A percentile compares a stretch with the other conserved stretches of the same genome.
phyloP scores from a whole-genome alignment of 306 rosid species.

The Cicer chorassanicum region DNA sequence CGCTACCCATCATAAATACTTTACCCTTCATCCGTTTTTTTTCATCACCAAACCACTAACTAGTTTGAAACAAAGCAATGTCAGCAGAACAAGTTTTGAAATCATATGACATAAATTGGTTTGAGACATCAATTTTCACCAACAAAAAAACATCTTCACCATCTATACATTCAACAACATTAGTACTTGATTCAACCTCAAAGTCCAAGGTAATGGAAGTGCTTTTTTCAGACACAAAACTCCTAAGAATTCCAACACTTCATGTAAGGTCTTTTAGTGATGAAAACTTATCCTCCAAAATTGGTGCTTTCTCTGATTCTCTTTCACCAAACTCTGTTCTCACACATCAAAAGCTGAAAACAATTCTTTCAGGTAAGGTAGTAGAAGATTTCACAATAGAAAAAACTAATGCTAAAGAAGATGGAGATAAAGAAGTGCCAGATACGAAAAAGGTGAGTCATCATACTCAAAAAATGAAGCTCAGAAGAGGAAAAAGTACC shows the following conservation, averaged over 20 bases:
- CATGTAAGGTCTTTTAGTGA: constrained; percentile 60
- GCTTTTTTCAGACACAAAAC: constrained; percentile 31
- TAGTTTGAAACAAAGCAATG: constrained; percentile 43
- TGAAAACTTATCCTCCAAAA: constrained; percentile 39
- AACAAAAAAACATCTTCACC: constrained; percentile 43
- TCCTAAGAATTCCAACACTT: constrained; percentile 43
- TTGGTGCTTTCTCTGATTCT: constrained; percentile 42
- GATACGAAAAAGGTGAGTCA: constrained; percentile 1
- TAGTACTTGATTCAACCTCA: constrained; percentile 30
- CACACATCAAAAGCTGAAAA: constrained; percentile 47
- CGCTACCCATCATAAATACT: too few species aligned
- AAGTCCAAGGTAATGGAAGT: not conserved
- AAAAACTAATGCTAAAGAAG: not conserved
- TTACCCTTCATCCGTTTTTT: too few species aligned
- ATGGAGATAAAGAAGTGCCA: not conserved
- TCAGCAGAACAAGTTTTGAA: constrained; percentile 59
- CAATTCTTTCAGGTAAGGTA: constrained; percentile 62
- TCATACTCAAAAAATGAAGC: constrained; percentile 36
- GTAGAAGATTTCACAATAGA: constrained; percentile 42
- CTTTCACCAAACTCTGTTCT: constrained; percentile 55
- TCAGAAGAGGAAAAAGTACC: constrained; percentile 12
- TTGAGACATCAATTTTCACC: constrained; percentile 49
- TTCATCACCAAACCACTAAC: not conserved
- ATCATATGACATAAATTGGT: constrained; percentile 70
- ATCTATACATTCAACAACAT: constrained; percentile 16